Conservation (phyloP, 305 asterid species). For the Solanum hybrid region DNA sequence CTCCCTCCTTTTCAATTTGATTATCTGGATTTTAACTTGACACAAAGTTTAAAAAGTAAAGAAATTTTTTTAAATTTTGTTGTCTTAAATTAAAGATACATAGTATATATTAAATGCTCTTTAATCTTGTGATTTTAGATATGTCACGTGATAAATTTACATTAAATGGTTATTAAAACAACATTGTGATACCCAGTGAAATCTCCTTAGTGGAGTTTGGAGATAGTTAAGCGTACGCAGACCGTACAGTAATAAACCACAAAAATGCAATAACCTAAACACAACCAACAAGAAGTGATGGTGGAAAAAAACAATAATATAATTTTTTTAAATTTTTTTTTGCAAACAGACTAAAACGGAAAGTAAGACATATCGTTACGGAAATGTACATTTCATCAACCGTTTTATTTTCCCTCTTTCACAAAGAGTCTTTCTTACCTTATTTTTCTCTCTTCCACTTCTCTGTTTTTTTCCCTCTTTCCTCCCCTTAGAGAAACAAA, state of each 20-base stretch:
- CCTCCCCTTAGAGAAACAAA: background rate
- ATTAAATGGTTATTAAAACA: background rate
- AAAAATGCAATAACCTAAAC: background rate
- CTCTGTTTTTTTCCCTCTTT: slow-evolving; percentile 19
- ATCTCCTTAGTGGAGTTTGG: too few species aligned
- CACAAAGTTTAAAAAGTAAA: too few species aligned
- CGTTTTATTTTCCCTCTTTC: slow-evolving; percentile 1
- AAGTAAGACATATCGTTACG: background rate
- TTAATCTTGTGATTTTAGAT: background rate
- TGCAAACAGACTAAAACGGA: background rate
- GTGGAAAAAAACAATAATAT: background rate
- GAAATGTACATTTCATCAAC: background rate
- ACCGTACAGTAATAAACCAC: background rate
- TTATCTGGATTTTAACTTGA: background rate
- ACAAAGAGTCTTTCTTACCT: slow-evolving; percentile 26
- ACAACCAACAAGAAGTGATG: background rate
- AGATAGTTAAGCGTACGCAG: background rate
- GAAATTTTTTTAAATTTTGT: background rate
- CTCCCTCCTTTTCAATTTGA: background rate
- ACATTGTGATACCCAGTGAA: background rate
- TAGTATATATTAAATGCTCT: background rate
- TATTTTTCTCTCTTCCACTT: slow-evolving; percentile 57
- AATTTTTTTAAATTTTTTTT: too few species aligned
- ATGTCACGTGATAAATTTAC: background rate
- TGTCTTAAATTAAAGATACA: background rate